phyloP scores from a whole-genome alignment of 768 basidiomycete genomes.

The Lentinula detonsa region DNA sequence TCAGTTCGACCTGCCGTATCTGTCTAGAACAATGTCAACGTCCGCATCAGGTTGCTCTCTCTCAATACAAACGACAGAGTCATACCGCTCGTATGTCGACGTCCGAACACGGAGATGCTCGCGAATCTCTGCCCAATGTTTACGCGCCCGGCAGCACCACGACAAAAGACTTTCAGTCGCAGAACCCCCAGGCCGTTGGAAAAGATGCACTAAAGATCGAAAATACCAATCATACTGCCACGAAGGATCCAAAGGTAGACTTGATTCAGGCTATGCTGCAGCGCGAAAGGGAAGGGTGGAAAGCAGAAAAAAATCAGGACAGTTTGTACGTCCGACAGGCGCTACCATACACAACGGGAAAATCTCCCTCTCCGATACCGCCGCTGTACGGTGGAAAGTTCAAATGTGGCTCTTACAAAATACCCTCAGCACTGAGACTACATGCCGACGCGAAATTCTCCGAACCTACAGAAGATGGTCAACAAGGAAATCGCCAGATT shows the following conservation, averaged over 20 bases:
- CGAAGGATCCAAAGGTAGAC: neutral
- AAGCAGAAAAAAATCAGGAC: neutral
- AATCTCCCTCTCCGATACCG: neutral
- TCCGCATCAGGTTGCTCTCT: neutral
- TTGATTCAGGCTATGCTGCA: neutral
- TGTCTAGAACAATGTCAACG: neutral
- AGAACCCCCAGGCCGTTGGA: neutral
- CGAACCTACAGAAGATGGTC: neutral
- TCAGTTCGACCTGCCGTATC: slow-evolving; percentile 4
- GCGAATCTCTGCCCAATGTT: neutral
- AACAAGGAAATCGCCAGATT: neutral
- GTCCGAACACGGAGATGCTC: neutral
- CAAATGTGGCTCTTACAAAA: slow-evolving; percentile 3
- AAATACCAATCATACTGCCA: neutral
- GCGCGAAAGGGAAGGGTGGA: neutral
- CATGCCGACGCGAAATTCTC: neutral
- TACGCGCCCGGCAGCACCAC: neutral
- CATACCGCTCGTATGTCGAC: neutral
- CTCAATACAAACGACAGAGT: neutral
- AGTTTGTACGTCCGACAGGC: neutral
- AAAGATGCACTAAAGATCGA: neutral
- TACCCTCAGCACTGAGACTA: neutral
- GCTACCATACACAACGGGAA: neutral
- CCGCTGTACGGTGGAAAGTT: slow-evolving; percentile 5
- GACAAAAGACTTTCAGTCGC: neutral